phyloP scores from a whole-genome alignment of 371 early-diverging fungal genomes.

The Mortierella sp. region DNA sequence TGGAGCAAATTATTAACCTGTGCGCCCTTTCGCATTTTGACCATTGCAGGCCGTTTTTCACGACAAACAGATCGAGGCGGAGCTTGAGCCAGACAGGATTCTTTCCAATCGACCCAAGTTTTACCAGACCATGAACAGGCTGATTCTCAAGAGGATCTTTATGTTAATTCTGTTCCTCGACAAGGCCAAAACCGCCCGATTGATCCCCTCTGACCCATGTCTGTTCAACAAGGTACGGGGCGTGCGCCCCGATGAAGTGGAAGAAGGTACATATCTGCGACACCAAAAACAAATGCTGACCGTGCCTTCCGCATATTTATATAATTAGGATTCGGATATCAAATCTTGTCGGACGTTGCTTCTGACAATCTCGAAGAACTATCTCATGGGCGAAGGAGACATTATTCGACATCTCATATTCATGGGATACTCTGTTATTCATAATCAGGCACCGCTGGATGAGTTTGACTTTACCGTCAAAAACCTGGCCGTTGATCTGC shows the following conservation, averaged over 20 bases:
- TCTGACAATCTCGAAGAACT: constrained; percentile 38
- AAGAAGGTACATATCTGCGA: too few relatives aligned
- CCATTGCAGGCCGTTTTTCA: constrained; percentile 46
- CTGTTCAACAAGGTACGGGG: constrained; percentile 54
- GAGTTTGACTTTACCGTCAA: constrained; percentile 54
- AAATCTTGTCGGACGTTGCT: constrained; percentile 43
- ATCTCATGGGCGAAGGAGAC: constrained; percentile 55
- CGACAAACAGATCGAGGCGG: constrained; percentile 35
- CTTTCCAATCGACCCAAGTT: constrained; percentile 48
- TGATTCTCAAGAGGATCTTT: constrained; percentile 50
- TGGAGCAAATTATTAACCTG: not conserved
- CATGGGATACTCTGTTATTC: constrained; percentile 54
- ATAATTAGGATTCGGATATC: constrained; percentile 42
- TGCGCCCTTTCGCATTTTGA: too few relatives aligned
- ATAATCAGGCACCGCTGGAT: constrained; percentile 48
- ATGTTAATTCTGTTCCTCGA: constrained; percentile 58
- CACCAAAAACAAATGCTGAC: not conserved
- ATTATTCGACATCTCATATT: constrained; percentile 54
- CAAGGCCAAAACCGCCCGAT: constrained; percentile 50
- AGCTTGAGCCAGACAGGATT: constrained; percentile 48
- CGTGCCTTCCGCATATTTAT: not conserved
- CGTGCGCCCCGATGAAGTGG: not conserved
- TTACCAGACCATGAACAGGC: constrained; percentile 48
- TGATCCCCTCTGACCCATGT: constrained; percentile 58
- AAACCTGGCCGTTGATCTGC: constrained; percentile 54